Percentiles rank a stretch among this genome's conserved stretches.
Evolutionary conservation across 2,329 filamentous ascomycete species (phyloP).

Genomic region (Pseudogymnoascus sp.): DNA sequence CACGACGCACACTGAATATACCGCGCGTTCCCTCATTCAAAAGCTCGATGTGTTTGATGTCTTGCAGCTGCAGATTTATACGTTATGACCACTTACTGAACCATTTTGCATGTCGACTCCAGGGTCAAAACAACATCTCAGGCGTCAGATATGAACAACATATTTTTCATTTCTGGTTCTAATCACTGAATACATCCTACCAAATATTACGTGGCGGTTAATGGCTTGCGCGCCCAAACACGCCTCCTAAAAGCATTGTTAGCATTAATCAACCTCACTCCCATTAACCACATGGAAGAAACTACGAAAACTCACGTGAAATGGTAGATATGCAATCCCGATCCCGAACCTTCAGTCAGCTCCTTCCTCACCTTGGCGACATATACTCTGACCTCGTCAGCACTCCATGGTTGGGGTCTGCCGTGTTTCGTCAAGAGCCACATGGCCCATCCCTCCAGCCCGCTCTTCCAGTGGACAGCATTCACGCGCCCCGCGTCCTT

Average conservation of each 20-base stretch:
- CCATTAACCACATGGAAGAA: background rate
- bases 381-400: conserved; percentile 23
- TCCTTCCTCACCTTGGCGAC: conserved; percentile 19
- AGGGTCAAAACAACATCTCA: background rate
- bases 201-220: background rate
- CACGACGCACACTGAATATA: too few species aligned
- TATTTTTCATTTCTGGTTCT: background rate
- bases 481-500: conserved; percentile 18
- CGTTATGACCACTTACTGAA: background rate
- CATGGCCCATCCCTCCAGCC: conserved; percentile 26
- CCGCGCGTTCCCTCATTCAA: too few species aligned
- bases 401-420: conserved; percentile 19
- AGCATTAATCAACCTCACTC: background rate
- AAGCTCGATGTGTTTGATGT: too few species aligned
- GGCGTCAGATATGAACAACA: background rate
- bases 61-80: too few species aligned
- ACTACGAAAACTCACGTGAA: background rate
- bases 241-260: background rate
- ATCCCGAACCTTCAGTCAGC: conserved; percentile 11
- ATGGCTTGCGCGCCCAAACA: background rate
- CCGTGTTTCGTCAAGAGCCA: conserved; percentile 25
- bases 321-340: conserved; percentile 1
- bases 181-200: background rate
- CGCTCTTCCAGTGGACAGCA: conserved; percentile 24
- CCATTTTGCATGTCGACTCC: background rate